Conservation (phyloP, 345 rosid species). For the Sisymbrium altissimum region DNA sequence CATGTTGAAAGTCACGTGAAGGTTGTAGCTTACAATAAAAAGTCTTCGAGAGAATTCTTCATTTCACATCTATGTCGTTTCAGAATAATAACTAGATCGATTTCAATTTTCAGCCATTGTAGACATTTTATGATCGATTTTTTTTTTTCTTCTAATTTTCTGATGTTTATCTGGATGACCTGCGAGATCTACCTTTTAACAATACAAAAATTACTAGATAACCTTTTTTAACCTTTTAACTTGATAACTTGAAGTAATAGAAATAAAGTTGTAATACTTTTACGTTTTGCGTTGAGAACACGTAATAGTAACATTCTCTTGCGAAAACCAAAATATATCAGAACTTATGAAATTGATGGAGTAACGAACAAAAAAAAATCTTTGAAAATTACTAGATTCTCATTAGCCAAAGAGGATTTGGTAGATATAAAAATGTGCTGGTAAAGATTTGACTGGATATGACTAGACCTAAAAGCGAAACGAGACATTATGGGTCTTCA, state of each 20-base stretch:
- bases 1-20: conserved; percentile 30
- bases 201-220: not conserved
- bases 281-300: not conserved
- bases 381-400: not conserved
- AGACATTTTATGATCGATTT: not conserved
- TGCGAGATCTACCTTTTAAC: not conserved
- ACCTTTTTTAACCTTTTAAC: no score
- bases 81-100: not conserved
- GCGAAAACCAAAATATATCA: no score
- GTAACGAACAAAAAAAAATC: no score
- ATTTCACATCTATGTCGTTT: conserved; percentile 19
- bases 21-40: conserved; percentile 22
- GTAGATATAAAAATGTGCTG: not conserved
- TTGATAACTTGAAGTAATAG: not conserved
- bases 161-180: not conserved
- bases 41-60: conserved; percentile 19
- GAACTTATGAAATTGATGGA: no score
- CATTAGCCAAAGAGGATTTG: not conserved
- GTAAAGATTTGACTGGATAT: conserved; percentile 8
- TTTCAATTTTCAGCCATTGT: not conserved
- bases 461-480: not conserved
- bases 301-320: not conserved
- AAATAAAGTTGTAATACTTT: not conserved
- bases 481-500: conserved; percentile 13
- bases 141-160: not conserved